Conservation (phyloP, 169 alveolate genomes). For the Cryptosporidium bovis region DNA sequence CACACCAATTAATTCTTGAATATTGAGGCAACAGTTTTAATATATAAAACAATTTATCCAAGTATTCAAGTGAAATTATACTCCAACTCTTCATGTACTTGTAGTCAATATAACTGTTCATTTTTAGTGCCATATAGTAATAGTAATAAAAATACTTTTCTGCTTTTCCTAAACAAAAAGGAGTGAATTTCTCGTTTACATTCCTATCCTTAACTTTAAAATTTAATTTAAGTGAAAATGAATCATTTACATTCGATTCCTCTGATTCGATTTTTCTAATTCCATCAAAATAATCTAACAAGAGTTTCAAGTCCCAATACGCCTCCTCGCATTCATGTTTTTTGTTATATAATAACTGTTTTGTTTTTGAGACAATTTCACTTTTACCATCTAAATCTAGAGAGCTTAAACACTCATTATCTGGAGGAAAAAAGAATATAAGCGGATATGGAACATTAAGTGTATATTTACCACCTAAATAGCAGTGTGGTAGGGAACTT, state of each 20-base stretch:
- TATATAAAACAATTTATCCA: constrained; percentile 17
- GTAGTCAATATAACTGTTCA: constrained; percentile 1
- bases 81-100: constrained; percentile 18
- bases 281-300: constrained; percentile 4
- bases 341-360: neutral
- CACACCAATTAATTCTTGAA: neutral
- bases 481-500: constrained; percentile 17
- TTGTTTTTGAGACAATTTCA: constrained; percentile 1
- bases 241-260: neutral
- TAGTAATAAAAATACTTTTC: constrained; percentile 28
- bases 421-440: constrained; percentile 48
- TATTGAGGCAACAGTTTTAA: constrained; percentile 11
- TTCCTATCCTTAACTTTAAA: constrained; percentile 1
- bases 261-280: neutral
- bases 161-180: neutral
- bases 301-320: constrained; percentile 30
- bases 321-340: neutral
- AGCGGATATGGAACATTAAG: constrained; percentile 18
- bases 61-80: constrained; percentile 7
- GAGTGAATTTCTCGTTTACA: constrained; percentile 15
- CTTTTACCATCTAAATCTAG: neutral
- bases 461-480: constrained; percentile 17
- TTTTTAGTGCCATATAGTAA: neutral
- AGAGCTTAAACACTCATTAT: neutral
- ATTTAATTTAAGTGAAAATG: neutral